Base-by-base conservation (phyloP, 2,329 filamentous ascomycete genomes). In the Chrysoporthe deuterocubensis region DNA sequence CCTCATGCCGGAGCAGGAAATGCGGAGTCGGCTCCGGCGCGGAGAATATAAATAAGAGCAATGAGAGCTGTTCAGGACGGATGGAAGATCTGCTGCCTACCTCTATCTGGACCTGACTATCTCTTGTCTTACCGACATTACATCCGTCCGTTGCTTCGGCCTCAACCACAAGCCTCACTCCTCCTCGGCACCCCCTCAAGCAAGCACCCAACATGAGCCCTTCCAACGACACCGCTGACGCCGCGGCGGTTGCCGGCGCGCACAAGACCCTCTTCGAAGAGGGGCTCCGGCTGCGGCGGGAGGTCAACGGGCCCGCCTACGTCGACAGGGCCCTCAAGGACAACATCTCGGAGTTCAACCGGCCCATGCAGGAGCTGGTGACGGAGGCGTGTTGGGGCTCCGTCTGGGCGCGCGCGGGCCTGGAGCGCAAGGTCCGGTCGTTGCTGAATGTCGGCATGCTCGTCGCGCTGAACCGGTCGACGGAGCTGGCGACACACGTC, bases 321-420 rank as follows among this genome's bases (percentile, higher is more conserved):
- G 88, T 90, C 65, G 82, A 89, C 72, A 79, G 78, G 4, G 83
- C 88, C 1, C 79, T 90, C 11, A 78, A 79, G n/a, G 84, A 84
- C 66, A 85, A 84, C 3, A 82, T 85, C 0, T 85, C 83, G 11
- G 83, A 86, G n/a, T 91, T 90, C 76, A 81, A 86, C 1, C 79
- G 81, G 50, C 85, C 88, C 0, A 85, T 86, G 71, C 88, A 90
- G 76, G 85, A 90, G 71, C 81, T 89, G 48, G 84, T 89, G 1
- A 90, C 88, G 0, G 88, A 90, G 77, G 86, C 82, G 75, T 87
- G 85, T 78, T 91, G 88, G 89, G 88, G 88, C 16, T 83, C 83
- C 68, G 83, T 85, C 37, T 91, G 89, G 89, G 85, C 85, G 3
- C 83, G 89, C 8, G 87, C 87, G 0, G 89, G 88, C 0, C 82